Evolutionary conservation across 2,329 filamentous ascomycete genomes (phyloP), one percentile per base, ranked within the genome.

Genomic region (Drechslerella coelobrocha): DNA sequence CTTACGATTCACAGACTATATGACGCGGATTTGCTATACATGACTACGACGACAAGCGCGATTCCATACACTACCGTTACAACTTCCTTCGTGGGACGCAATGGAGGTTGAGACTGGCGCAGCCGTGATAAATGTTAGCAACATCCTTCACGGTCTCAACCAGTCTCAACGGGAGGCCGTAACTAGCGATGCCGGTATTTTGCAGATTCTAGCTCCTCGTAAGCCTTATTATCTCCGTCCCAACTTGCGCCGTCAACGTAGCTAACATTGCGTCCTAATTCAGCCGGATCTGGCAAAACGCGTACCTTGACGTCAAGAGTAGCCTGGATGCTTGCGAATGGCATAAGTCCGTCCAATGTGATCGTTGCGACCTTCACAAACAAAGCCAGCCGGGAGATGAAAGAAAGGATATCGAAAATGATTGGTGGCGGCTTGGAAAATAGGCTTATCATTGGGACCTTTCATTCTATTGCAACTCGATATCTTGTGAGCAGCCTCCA

Each of bases 361-460:
- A 88, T 99, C 68, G 93, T 97, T 68, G 94, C 93, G 72, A 97
- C 93, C 0, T 99, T 99, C 77, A 99, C 94, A 1, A 92, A 96
- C 78, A 97, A 97, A 79, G 92, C 94, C 0, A 91, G 92, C 17
- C 85, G 84, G 17, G 93, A 97, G 81, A 99, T 99, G 93, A 91
- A 92, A 76, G 87, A 91, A 76, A 86, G 93, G 6, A 90, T 97
- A 62, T 86, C 88, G 0, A 88, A 84, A 66, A 84, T 90, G n/a
- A 83, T 97, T n/a, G 92, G 92, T 0, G 84, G 89, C 69, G 88
- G 88, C 4, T 81, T 88, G 14, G 90, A 92, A 77, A 87, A 84
- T 60, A 89, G 87, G 75, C 83, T 99, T 73, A 85, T 97, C 29
- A 82, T 99, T 2, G 93, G 93, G 17, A 99, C 94, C 0, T 97